phyloP scores from a whole-genome alignment of 208 protist species.

The Trypanosoma grayi region DNA sequence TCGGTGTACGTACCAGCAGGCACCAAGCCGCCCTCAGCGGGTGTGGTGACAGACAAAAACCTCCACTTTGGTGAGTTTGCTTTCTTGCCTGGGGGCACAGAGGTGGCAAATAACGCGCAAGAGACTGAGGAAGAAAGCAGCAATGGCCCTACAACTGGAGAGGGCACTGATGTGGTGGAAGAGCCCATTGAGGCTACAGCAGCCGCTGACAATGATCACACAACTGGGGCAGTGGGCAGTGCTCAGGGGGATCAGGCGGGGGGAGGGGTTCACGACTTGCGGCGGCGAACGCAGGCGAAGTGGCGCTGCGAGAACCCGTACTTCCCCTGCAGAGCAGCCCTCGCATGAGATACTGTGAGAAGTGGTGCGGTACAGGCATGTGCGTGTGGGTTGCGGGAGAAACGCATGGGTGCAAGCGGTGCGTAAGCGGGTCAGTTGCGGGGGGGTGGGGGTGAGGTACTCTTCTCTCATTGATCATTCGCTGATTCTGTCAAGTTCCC shows the following conservation, averaged over 20 bases:
- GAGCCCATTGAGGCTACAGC: background rate
- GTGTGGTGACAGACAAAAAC: conserved; percentile 77
- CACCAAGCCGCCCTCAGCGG: conserved; percentile 50
- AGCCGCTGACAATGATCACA: background rate
- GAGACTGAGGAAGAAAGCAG: background rate
- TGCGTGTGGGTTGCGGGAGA: background rate
- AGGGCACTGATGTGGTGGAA: background rate
- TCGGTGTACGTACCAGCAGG: conserved; percentile 38
- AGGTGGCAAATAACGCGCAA: background rate
- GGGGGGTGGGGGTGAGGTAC: background rate
- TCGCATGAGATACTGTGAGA: background rate
- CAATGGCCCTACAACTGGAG: background rate
- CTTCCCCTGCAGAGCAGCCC: background rate
- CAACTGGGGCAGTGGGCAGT: background rate
- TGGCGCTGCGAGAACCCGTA: conserved; percentile 20
- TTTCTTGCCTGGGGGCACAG: conserved; percentile 31
- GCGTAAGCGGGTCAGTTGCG: background rate
- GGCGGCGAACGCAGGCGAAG: background rate
- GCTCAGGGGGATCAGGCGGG: background rate
- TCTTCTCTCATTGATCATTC: no score
- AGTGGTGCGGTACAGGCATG: background rate
- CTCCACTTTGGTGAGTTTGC: conserved; percentile 65
- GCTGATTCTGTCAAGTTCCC: background rate
- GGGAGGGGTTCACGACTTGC: background rate
- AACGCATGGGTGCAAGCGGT: no score